Base-by-base conservation (phyloP, 116 monocot genomes). In the Posidonia oceanica region DNA sequence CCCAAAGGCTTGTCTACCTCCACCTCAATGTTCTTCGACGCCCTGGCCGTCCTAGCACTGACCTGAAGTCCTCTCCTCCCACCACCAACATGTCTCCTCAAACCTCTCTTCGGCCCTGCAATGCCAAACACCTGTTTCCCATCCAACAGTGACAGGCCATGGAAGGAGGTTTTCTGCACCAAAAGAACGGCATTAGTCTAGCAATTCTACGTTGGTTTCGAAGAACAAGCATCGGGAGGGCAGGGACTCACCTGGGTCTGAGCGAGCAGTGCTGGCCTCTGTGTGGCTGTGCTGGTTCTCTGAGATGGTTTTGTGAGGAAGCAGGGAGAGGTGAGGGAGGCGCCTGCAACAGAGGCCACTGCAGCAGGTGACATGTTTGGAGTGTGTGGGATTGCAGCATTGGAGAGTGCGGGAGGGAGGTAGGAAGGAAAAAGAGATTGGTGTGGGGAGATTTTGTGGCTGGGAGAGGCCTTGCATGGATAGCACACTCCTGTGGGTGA, bases 1-100 rank as follows among this genome's bases (percentile, higher is more conserved):
- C 96, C 96, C 0, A 96, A 78, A 3, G 96, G 96, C 82, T 96
- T 96, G 75, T 96, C 96, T 6, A 96, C 96, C 48, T 96, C 96
- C 11, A 91, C 96, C 78, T 96, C 96, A 44, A 96, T 91, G 74
- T 62, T 85, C 89, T 87, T 96, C 6, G 91, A 78, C 14, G 90
- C 80, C 52, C 77, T 72, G 11, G 91, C 85, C 22, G 89, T 83
- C 72, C 79, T 85, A 36, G 96, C 96, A 57, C 36, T 85, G 39
- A 96, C 63, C 75, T 86, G 78, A 16, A 96, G 74, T 44, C 73
- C 76, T 59, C 72, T 76, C 68, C 78, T 80, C 64, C 70, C 65
- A 20, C 72, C 62, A 54, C 54, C 69, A 8, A 21, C 16, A 20
- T 68, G 65, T 10, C 59, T 15, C 2, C 42, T 53, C 29, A 59